Base-by-base conservation (phyloP, 1,139 yeast genomes). In the Scheffersomyces stambukii region DNA sequence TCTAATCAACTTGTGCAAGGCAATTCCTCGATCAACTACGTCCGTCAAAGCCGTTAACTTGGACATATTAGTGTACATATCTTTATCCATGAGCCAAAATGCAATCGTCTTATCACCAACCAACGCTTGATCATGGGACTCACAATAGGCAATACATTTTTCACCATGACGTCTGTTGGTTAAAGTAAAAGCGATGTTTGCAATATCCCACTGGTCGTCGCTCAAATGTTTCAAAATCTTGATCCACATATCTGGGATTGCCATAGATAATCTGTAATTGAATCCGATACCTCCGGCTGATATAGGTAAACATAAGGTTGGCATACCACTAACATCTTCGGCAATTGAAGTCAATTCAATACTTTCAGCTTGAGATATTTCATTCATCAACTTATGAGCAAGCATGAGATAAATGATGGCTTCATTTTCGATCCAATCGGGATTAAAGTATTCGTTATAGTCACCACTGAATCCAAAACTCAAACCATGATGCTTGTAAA, bases 181-280 rank as follows among this genome's bases (percentile, higher is more conserved):
- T 45, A 91, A 70, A 1, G 95, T 85, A 50, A 75, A 81, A 13
- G 80, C 81, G 35, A 91, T 86, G 37, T 70, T 66, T 19, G 82
- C 89, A 63, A 91, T 57, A 48, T 89, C 88, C 98, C 98, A 91
- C 31, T 86, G 82, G 40, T 89, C 96, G 53, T 91, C 98, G 21
- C 61, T 50, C 39, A 72, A 64, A 51, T 89, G 96, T 53, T 91
- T 91, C 45, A 91, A 61, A 29, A 88, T 60, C 56, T 91, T 91
- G 60, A 91, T 91, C 97, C 98, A 91, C 97, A 89, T 89, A 56
- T 91, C 98, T 5, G 98, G 98, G 37, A 91, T 70, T 1, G 97
- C 97, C 98, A 91, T 91, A 3, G 95, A 93, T 35, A 91, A 66
- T 42, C 97, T 70, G 54, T 89, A 91, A 52, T 89, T 93, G 49